phyloP scores from a whole-genome alignment of 768 basidiomycete species.

The Pholiota microspora region DNA sequence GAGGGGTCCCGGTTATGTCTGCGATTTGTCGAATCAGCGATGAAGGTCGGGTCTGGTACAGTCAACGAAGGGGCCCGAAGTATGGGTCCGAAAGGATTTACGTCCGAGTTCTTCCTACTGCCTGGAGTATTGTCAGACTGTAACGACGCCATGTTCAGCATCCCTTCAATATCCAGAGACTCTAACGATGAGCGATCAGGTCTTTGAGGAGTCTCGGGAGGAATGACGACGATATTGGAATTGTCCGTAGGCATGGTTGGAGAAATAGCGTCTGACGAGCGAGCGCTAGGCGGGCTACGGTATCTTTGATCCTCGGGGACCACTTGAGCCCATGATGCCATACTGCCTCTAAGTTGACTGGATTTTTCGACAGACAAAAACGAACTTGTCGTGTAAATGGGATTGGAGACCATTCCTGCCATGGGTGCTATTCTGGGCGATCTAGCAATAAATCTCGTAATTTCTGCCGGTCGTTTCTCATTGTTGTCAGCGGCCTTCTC shows the following conservation, averaged over 20 bases:
- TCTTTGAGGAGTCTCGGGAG: constrained; percentile 15
- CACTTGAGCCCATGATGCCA: constrained; percentile 34
- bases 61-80: constrained; percentile 11
- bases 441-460: background rate
- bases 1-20: constrained; percentile 28
- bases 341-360: constrained; percentile 21
- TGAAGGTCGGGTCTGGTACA: constrained; percentile 11
- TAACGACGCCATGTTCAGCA: constrained; percentile 50
- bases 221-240: background rate
- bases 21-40: constrained; percentile 13
- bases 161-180: constrained; percentile 49
- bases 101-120: constrained; percentile 25
- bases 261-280: background rate
- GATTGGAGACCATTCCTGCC: constrained; percentile 26
- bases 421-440: constrained; percentile 6
- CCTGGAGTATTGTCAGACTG: constrained; percentile 24
- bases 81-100: constrained; percentile 14
- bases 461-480: background rate
- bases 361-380: constrained; percentile 28
- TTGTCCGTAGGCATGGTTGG: background rate
- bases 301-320: constrained; percentile 25
- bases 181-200: constrained; percentile 25
- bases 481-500: constrained; percentile 16
- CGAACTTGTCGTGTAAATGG: constrained; percentile 31
- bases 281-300: background rate